Base-by-base conservation (phyloP, 495 filamentous ascomycete species). In the Astrocystis sublimbata region DNA sequence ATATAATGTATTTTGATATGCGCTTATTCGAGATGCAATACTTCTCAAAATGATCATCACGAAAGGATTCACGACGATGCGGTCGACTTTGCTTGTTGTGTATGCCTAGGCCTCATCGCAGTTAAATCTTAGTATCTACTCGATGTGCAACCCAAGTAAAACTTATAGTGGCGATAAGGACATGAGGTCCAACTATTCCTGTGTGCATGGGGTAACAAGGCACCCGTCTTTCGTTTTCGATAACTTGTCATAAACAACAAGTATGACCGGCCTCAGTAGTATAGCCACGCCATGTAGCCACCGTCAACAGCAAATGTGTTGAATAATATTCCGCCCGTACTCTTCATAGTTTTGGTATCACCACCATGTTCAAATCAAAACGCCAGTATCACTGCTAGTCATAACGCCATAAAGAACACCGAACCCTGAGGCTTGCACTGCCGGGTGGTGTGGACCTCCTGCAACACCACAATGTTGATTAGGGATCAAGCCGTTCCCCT, bases 401-500 rank as follows among this genome's bases (percentile, higher is more conserved):
- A 2, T 33, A 52, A 52, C 49, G 49, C 49, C 49, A 52, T 52
- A 35, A 35, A 21, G 17, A 36, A 52, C 12, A 36, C 28, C 30
- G 17, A 52, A 17, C 31, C 35, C 19, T 26, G 21, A 41, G 23
- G 12, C 13, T 24, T 26, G 19, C n/a, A 54, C 21, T 9, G 10
- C 10, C 13, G 30, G 4, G 23, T 46, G 35, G 12, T 30, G 12
- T 19, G 41, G n/a, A 3, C 9, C 17, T 51, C 30, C 30, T 30
- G 17, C 51, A 42, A 41, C 40, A 50, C 17, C 13, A 23, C 41
- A 6, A 2, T 38, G 15, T 17, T 28, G 24, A 7, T 49, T 28
- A 49, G 17, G 17, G 42, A 30, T 53, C 59, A 77, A 0, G 64
- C 68, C 15, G 74, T 69, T 36, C 81, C 81, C 28, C 89, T 84